Base-by-base conservation (phyloP, 2,329 filamentous ascomycete species). In the Ophiostoma sp. region DNA sequence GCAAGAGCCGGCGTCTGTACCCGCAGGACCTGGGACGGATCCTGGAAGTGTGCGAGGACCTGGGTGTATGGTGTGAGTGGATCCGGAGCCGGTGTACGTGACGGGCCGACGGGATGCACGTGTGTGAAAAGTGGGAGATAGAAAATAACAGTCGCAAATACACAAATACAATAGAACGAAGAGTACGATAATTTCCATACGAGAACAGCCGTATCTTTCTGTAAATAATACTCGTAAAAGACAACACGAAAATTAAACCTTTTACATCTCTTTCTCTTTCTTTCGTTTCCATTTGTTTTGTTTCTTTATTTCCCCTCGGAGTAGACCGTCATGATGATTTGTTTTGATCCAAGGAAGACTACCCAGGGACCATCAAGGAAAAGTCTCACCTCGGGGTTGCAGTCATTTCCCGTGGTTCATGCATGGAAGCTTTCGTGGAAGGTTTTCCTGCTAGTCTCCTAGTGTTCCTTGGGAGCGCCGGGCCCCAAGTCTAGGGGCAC, bases 51-150 rank as follows among this genome's bases (percentile, higher is more conserved):
- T 80, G 86, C 76, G 87, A 88, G 77, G 84, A 88, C 75, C 77
- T 89, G 66, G 85, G 85, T 74, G 82, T 84, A 74, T 88, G 86
- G 87, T 83, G 82, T 39, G 86, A 88, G 77, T 88, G 86, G 84
- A 84, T 88, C 52, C 81, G 85, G 73, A 82, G 74, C 11, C 74
- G 78, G 71, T 79, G 79, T 77, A 76, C 75, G 50, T 78, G 73
- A 77, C 61, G 50, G 52, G 36, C 69, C 50, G 50, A 42, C 25
- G 66, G 66, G 25, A 12, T 28, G 19, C 31, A 39, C 19, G 19
- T 48, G 15, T 48, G 42, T 48, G 42, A 15, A 15, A 48, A 48
- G 15, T 48, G 15, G 42, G 42, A 15, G 42, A 70, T 59, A 55
- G 70, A 36, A 50, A 4, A 9, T 2, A 25, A 42, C 4, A 64